These are phyloP conservation scores for Pterulicium gracile DNA, from an alignment of 1,284 basidiomycete species.

Conservation along the genomic window DNA sequence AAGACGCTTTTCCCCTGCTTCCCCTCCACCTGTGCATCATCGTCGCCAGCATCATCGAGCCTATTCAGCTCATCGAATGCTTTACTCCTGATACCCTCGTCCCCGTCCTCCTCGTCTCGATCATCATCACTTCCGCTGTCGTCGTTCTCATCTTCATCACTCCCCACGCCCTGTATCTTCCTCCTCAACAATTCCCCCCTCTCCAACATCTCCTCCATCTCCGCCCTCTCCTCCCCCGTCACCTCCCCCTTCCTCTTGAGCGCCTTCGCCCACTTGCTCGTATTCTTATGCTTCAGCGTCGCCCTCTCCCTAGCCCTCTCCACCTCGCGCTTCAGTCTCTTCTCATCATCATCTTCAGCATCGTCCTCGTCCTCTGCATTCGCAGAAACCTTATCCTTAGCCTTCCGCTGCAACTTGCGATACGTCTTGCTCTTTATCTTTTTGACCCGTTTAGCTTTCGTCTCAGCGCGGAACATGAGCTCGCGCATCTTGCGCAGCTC, in stretches of 20 bases:
- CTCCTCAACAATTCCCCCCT: conserved; percentile 60
- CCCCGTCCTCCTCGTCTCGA: conserved; percentile 14
- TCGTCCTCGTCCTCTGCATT: conserved; percentile 33
- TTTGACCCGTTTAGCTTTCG: conserved; percentile 81
- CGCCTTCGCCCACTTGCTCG: conserved; percentile 71
- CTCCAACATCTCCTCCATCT: conserved; percentile 72
- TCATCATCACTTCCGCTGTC: not conserved
- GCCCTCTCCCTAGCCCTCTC: conserved; percentile 79
- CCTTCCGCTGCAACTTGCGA: conserved; percentile 77
- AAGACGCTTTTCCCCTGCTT: conserved; percentile 61
- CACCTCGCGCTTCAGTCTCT: conserved; percentile 60
- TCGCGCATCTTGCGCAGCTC: conserved; percentile 87
- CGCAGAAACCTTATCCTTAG: conserved; percentile 53
- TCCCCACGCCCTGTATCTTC: conserved; percentile 56
- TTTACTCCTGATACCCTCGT: conserved; percentile 38
- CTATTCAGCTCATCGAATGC: conserved; percentile 68
- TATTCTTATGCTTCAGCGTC: conserved; percentile 76
- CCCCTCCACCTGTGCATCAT: conserved; percentile 17
- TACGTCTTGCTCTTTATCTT: conserved; percentile 98
- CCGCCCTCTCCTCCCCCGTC: conserved; percentile 55
- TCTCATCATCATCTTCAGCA: conserved; percentile 46
- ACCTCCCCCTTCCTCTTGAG: conserved; percentile 57
- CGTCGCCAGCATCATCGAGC: conserved; percentile 30
- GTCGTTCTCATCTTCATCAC: conserved; percentile 37
- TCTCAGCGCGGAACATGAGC: conserved; percentile 88